phyloP scores from a whole-genome alignment of 1,139 yeast genomes.

The Geotrichum siamense region DNA sequence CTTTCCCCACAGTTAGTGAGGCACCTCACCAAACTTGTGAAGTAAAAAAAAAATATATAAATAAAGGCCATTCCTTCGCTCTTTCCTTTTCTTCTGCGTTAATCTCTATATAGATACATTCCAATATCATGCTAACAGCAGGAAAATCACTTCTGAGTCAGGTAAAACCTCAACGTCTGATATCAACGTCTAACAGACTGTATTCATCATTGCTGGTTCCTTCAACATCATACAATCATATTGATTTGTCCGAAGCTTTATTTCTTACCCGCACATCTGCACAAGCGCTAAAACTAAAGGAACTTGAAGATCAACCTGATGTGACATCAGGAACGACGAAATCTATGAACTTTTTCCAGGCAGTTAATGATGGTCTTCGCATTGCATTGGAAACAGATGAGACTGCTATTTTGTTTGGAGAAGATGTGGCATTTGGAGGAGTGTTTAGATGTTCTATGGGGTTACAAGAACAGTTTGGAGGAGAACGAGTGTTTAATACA shows the following conservation, averaged over 20 bases:
- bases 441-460: slow-evolving; percentile 38
- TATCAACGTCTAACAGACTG: too few relatives aligned
- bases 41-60: neutral
- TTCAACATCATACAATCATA: slow-evolving; percentile 22
- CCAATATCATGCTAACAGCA: neutral
- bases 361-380: slow-evolving; percentile 34
- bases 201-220: slow-evolving; percentile 18
- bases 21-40: neutral
- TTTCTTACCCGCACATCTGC: slow-evolving; percentile 25
- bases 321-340: slow-evolving; percentile 17
- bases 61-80: neutral
- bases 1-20: slow-evolving; percentile 2
- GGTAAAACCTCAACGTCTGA: neutral
- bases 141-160: neutral
- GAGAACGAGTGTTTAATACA: slow-evolving; percentile 35
- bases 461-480: slow-evolving; percentile 34
- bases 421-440: slow-evolving; percentile 37
- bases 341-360: slow-evolving; percentile 32
- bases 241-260: slow-evolving; percentile 27
- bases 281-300: slow-evolving; percentile 24
- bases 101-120: neutral
- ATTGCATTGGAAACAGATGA: slow-evolving; percentile 35
- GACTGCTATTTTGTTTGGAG: slow-evolving; percentile 33
- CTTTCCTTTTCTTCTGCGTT: neutral
- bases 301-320: slow-evolving; percentile 3